phyloP scores from a whole-genome alignment of 2,329 filamentous ascomycete species.

The Trichophyton mentagrophytes region DNA sequence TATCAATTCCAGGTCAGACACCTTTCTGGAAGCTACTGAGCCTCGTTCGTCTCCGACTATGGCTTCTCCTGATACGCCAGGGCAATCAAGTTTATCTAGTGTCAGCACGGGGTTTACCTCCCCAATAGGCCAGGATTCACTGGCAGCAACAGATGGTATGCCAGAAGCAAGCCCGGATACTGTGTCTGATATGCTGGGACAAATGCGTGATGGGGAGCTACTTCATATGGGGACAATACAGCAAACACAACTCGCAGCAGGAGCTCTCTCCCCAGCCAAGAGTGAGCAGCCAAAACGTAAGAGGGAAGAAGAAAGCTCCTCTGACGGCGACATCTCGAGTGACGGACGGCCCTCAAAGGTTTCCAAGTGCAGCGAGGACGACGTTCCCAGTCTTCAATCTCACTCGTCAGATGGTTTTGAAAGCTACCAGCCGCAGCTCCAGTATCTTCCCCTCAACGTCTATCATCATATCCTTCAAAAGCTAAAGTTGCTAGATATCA shows the following conservation, averaged over 20 bases:
- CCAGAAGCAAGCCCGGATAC: background rate
- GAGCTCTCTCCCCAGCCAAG: background rate
- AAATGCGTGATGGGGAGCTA: background rate
- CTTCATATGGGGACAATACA: background rate
- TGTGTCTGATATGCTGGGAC: background rate
- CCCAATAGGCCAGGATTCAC: background rate
- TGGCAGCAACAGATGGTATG: background rate
- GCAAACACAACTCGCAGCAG: background rate
- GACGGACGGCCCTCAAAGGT: background rate
- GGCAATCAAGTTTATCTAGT: background rate
- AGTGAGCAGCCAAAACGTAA: background rate
- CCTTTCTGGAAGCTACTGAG: background rate
- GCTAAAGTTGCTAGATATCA: background rate
- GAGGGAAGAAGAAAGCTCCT: background rate
- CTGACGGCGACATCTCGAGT: background rate
- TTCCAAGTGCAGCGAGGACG: background rate
- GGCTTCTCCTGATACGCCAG: background rate
- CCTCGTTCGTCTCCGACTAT: background rate
- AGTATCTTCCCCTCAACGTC: background rate
- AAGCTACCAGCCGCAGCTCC: background rate
- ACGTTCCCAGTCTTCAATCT: background rate
- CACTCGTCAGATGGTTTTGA: background rate
- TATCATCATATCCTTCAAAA: background rate
- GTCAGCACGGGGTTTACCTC: background rate
- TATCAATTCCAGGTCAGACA: background rate